Conservation (phyloP, 2,329 filamentous ascomycete species). For the Pseudogymnoascus verrucosus region DNA sequence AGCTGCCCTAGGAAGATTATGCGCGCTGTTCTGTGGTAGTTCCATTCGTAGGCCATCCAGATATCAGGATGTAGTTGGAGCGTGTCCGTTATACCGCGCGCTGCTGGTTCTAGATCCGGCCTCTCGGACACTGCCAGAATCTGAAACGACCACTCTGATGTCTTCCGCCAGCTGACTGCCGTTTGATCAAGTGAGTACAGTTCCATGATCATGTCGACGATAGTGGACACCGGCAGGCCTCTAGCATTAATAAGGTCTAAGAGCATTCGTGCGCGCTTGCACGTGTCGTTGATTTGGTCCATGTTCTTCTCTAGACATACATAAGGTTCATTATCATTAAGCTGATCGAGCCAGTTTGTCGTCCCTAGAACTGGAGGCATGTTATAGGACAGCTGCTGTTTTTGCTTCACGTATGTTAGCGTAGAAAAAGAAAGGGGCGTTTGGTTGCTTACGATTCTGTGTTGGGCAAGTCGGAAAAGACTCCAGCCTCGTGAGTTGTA, state of each 20-base stretch:
- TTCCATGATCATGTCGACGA: conserved; percentile 26
- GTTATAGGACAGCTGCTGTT: conserved; percentile 30
- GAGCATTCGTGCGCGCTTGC: conserved; percentile 26
- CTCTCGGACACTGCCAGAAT: conserved; percentile 20
- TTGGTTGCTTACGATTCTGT: conserved; percentile 24
- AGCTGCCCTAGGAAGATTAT: conserved; percentile 32
- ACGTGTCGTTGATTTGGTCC: conserved; percentile 24
- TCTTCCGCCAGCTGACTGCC: conserved; percentile 26
- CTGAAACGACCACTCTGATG: conserved; percentile 29
- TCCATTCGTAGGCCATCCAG: conserved; percentile 36
- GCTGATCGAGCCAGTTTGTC: conserved; percentile 24
- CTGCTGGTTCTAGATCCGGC: conserved; percentile 2
- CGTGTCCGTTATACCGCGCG: conserved; percentile 17
- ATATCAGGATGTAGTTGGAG: conserved; percentile 32
- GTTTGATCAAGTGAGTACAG: conserved; percentile 27
- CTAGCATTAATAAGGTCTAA: conserved; percentile 16
- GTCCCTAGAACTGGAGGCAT: conserved; percentile 25
- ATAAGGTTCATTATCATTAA: conserved; percentile 25
- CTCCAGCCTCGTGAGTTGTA: conserved; percentile 32
- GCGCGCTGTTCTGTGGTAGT: conserved; percentile 32
- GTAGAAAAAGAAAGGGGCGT: neutral
- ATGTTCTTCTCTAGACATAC: conserved; percentile 26
- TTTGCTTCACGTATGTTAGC: conserved; percentile 24
- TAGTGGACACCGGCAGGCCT: conserved; percentile 11
- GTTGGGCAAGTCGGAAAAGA: conserved; percentile 33